These are phyloP conservation scores for Penicillium sp. DNA, from an alignment of 2,329 filamentous ascomycete species.

Conservation along the genomic window DNA sequence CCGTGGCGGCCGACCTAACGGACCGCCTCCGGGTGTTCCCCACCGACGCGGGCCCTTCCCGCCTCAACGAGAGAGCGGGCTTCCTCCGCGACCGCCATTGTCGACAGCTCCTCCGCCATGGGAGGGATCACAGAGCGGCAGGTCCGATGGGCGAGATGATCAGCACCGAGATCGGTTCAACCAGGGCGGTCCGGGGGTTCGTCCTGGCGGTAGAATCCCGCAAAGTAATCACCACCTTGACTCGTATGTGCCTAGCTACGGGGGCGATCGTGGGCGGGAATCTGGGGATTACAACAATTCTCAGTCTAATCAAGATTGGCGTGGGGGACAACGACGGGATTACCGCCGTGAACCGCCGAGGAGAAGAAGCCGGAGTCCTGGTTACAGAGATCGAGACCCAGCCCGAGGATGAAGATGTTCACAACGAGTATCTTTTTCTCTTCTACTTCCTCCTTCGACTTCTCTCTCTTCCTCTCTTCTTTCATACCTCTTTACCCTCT, in stretches of 20 bases:
- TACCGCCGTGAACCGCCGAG: slow-evolving; percentile 38
- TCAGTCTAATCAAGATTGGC: slow-evolving; percentile 33
- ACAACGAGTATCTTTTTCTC: neutral
- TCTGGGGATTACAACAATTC: slow-evolving; percentile 31
- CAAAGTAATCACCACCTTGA: slow-evolving; percentile 37
- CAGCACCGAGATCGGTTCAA: slow-evolving; percentile 41
- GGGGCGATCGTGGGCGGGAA: slow-evolving; percentile 35
- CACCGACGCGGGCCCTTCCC: slow-evolving; percentile 37
- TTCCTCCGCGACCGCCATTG: slow-evolving; percentile 47
- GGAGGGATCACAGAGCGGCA: slow-evolving; percentile 34
- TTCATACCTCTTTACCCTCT: neutral
- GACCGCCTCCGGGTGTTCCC: slow-evolving; percentile 33
- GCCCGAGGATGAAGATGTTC: slow-evolving; percentile 30
- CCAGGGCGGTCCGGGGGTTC: slow-evolving; percentile 29
- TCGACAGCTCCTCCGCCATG: slow-evolving; percentile 38
- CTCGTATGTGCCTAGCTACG: slow-evolving; percentile 48
- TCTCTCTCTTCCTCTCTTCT: neutral
- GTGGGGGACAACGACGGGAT: slow-evolving; percentile 35
- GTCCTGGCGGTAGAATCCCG: slow-evolving; percentile 30
- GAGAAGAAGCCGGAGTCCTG: slow-evolving; percentile 46
- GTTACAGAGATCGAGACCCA: slow-evolving; percentile 38
- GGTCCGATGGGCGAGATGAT: slow-evolving; percentile 37
- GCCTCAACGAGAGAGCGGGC: slow-evolving; percentile 39
- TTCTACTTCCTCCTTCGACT: neutral
- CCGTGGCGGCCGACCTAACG: slow-evolving; percentile 39